These are phyloP conservation scores for Lithospermum erythrorhizon DNA, from an alignment of 257 asterid genomes.

Conservation along the genomic window DNA sequence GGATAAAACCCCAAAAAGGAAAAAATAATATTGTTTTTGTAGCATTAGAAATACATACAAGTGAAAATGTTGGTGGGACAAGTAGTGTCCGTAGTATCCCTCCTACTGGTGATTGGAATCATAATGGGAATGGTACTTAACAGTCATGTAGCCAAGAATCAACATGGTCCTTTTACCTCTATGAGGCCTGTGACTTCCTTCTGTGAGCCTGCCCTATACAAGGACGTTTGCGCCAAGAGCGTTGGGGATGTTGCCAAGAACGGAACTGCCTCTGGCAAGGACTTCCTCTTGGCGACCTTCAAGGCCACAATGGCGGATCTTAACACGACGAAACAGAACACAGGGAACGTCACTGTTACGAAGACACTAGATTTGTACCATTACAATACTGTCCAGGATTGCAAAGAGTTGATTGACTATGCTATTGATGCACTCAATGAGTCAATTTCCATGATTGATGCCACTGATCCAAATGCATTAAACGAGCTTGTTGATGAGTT, in stretches of 20 bases:
- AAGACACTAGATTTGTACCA: conserved; percentile 19
- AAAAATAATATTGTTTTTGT: too few relatives aligned
- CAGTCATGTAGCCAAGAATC: not conserved
- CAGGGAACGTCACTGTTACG: conserved; percentile 16
- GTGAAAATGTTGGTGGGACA: not conserved
- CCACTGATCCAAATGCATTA: too few relatives aligned
- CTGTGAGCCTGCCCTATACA: not conserved
- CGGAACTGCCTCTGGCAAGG: not conserved
- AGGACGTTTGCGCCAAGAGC: not conserved
- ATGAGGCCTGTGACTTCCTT: not conserved
- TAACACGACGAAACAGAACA: conserved; percentile 18
- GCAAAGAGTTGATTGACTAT: not conserved
- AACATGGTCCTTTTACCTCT: not conserved
- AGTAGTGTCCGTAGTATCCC: not conserved
- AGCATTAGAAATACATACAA: not conserved
- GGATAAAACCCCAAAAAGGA: not conserved
- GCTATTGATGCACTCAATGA: not conserved
- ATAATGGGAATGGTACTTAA: not conserved
- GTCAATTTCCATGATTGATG: not conserved
- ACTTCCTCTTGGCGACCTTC: not conserved
- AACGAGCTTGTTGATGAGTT: not conserved
- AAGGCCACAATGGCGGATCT: conserved; percentile 30
- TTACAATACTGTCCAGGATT: not conserved
- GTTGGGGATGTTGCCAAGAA: not conserved
- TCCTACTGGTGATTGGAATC: not conserved